Percentiles rank a stretch among this genome's conserved stretches.
phyloP scores from a whole-genome alignment of 2,329 filamentous ascomycete species.

The Waltergamsia citrina region DNA sequence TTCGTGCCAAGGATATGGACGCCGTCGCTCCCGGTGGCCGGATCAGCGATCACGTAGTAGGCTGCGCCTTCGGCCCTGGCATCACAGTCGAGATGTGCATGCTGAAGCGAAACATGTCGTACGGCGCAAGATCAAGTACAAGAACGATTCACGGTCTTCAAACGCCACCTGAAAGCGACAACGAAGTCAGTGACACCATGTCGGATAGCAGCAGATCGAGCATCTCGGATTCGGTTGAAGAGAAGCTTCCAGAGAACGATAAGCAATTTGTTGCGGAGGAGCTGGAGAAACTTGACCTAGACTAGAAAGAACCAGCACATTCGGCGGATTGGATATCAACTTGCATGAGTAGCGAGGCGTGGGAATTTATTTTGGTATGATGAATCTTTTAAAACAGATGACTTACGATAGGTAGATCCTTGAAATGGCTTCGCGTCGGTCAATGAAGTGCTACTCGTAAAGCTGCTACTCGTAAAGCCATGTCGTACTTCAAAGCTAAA shows the following conservation, averaged over 20 bases:
- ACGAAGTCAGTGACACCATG: slow-evolving; percentile 29
- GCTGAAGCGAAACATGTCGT: slow-evolving; percentile 37
- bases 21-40: slow-evolving; percentile 38
- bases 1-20: slow-evolving; percentile 53
- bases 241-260: neutral
- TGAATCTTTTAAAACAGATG: too few species aligned
- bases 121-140: slow-evolving; percentile 7
- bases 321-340: too few species aligned
- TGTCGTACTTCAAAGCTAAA: too few species aligned
- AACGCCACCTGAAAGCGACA: slow-evolving; percentile 46
- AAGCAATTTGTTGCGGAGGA: slow-evolving; percentile 11
- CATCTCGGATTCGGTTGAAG: slow-evolving; percentile 8
- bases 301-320: slow-evolving; percentile 6
- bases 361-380: too few species aligned
- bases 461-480: too few species aligned
- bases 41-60: slow-evolving; percentile 49
- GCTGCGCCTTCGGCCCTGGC: slow-evolving; percentile 62
- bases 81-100: slow-evolving; percentile 61
- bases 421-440: too few species aligned
- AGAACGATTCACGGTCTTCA: slow-evolving; percentile 25
- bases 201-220: slow-evolving; percentile 9
- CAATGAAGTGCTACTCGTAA: too few species aligned
- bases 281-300: slow-evolving; percentile 13
- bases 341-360: too few species aligned
- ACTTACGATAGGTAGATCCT: too few species aligned